phyloP scores from a whole-genome alignment of 1,284 basidiomycete species.

The Melampsora abietis-canadensis region DNA sequence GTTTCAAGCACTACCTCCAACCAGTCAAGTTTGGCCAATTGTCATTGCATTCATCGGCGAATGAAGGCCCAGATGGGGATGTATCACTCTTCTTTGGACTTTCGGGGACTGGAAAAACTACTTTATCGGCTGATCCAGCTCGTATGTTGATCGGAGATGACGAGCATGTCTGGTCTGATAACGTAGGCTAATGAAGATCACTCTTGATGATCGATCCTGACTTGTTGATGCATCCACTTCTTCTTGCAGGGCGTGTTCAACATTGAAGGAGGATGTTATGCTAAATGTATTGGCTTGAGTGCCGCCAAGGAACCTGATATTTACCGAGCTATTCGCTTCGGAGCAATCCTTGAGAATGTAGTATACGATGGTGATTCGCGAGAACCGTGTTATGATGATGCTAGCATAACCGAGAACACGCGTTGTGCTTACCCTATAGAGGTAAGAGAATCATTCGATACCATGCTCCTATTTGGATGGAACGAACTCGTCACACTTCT shows the following conservation, averaged over 20 bases:
- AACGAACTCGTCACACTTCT: not conserved
- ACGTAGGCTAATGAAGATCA: constrained; percentile 45
- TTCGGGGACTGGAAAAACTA: constrained; percentile 97
- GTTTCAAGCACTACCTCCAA: constrained; percentile 82
- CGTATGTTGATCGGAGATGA: constrained; percentile 92
- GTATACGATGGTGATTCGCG: constrained; percentile 89
- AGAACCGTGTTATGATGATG: constrained; percentile 89
- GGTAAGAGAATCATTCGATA: not conserved
- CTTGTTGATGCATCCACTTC: not conserved
- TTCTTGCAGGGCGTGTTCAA: constrained; percentile 80
- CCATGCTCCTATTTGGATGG: not conserved
- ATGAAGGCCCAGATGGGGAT: constrained; percentile 85
- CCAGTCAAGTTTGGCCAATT: constrained; percentile 98
- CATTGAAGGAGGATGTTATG: constrained; percentile 99
- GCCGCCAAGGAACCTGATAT: constrained; percentile 97
- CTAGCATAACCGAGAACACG: constrained; percentile 97
- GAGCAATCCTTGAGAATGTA: constrained; percentile 97
- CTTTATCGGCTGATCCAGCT: constrained; percentile 85
- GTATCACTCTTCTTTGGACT: constrained; percentile 99
- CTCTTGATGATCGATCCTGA: not conserved
- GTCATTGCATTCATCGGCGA: constrained; percentile 97
- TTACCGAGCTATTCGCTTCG: constrained; percentile 89
- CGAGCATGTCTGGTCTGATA: constrained; percentile 97
- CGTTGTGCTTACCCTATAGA: constrained; percentile 98
- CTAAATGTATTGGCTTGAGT: constrained; percentile 95